Evolutionary conservation across 2,329 filamentous ascomycete species (phyloP), one percentile per base, ranked within the genome.

Genomic region (Paraphaeosphaeria sporulosa): DNA sequence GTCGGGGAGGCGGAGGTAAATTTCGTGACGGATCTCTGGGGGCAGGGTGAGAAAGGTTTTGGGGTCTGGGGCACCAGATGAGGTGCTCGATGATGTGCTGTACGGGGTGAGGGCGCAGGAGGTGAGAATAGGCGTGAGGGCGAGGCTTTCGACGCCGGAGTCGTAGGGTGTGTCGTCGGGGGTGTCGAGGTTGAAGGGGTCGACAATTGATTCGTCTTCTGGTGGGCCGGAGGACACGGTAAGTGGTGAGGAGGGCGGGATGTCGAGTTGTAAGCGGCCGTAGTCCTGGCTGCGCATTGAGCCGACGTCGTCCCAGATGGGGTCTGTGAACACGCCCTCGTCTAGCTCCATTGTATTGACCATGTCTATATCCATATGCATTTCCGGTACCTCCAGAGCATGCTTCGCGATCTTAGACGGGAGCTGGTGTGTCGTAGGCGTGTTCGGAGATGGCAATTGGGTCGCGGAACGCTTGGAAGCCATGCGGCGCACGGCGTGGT

Each of bases 401-500:
- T 74, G 64, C 23, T 71, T 61, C 19, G 73, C 73, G 10, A 76
- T 73, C 72, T 77, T 77, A 58, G 72, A 71, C n/a, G 72, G 75
- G 55, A 75, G 58, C 53, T 70, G 70, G 38, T 71, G 72, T 15
- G 70, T 69, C 6, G 63, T 61, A 4, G 74, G 74, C 58, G 73
- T 75, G 65, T 47, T 75, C 53, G 74, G 74, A 59, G 74, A 76
- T 30, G 74, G 74, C 57, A 76, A 62, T 63, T 76, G 74, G 10
- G 74, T 76, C 2, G 75, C 75, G 9, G 74, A 76, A 23, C 75
- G 72, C 58, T 77, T 77, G 59, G 72, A 71, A 49, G 73, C 76
- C 6, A 71, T 73, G 46, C 74, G 69, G 38, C 64, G 69, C 34
- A 69, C 59, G 25, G 63, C 65, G 47, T 67, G 64, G 40, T 71